Evolutionary conservation across 2,329 filamentous ascomycete genomes (phyloP), one percentile per base, ranked within the genome.

Genomic region (Colletotrichum sp.): DNA sequence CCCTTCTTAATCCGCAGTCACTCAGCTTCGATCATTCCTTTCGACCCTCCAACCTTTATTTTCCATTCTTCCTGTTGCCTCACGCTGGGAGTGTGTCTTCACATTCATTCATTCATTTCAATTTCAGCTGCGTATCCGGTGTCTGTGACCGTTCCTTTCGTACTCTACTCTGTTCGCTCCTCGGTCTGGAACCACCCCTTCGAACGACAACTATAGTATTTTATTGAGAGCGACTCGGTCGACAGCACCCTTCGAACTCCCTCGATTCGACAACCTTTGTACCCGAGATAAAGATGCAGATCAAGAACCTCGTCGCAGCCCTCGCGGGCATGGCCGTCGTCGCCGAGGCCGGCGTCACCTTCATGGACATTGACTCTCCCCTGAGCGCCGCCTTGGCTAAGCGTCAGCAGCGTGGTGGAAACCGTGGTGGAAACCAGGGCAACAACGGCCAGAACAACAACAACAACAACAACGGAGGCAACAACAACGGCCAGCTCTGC

Each of bases 101-200:
- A 86, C 87, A 86, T 89, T 88, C 87, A 85, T 87, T 85, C 82
- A 84, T 84, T 84, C 82, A 75, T 79, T 78, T 80, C 78, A 48
- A 80, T 79, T 81, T 81, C 81, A 80, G 80, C 83, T 83, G 82
- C 77, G 76, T 72, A 74, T 78, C 48, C 77, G 79, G 81, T 83
- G 84, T 87, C 85, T 85, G 84, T 85, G 83, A 87, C 82, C 86
- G 82, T 84, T 87, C 85, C 82, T 87, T 86, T 84, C 82, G 81
- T 81, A 79, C 82, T 81, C 82, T 83, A 81, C 80, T 80, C 79
- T 79, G 75, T 82, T 80, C 77, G 79, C 77, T 73, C 81, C 82
- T 81, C 84, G 87, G 88, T 90, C 88, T 89, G 89, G 88, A 84
- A 90, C 88, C 88, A 85, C 71, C 77, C 76, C 82, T 78, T 80